Evolutionary conservation across 2,329 filamentous ascomycete species (phyloP).

Genomic region (Penicillium sp.): DNA sequence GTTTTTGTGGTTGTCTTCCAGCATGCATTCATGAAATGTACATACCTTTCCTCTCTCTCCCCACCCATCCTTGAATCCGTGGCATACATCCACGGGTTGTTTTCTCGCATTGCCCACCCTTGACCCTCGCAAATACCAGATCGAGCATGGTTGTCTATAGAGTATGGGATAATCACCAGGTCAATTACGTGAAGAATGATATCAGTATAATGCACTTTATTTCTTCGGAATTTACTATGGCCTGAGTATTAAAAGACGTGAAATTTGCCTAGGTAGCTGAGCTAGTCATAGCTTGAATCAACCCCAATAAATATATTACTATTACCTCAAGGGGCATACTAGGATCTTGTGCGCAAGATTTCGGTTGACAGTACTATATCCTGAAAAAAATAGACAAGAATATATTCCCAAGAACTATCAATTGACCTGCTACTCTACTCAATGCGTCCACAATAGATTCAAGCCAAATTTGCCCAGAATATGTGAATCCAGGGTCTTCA

Average conservation of each 20-base stretch:
- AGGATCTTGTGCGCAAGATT: not conserved
- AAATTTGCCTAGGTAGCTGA: not conserved
- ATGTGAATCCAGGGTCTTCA: not conserved
- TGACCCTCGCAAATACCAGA: slow-evolving; percentile 28
- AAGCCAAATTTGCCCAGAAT: not conserved
- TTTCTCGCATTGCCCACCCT: slow-evolving; percentile 18
- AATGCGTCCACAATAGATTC: not conserved
- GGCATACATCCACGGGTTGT: slow-evolving; percentile 9
- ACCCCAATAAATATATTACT: too few relatives aligned
- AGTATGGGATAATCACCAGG: slow-evolving; percentile 30
- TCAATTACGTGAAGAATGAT: slow-evolving; percentile 27
- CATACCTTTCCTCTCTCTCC: slow-evolving; percentile 24
- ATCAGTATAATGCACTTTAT: slow-evolving; percentile 23
- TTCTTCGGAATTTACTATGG: not conserved
- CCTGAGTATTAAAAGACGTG: not conserved
- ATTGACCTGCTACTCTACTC: not conserved
- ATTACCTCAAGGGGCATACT: not conserved
- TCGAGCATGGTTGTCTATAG: slow-evolving; percentile 30
- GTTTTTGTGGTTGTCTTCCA: slow-evolving; percentile 21
- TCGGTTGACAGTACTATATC: not conserved
- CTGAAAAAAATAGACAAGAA: not conserved
- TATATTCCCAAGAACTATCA: not conserved
- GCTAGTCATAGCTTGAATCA: too few relatives aligned
- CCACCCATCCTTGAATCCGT: slow-evolving; percentile 12
- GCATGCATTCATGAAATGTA: slow-evolving; percentile 34